Conservation (phyloP, 2,329 filamentous ascomycete species). For the Samsoniella hepiali region DNA sequence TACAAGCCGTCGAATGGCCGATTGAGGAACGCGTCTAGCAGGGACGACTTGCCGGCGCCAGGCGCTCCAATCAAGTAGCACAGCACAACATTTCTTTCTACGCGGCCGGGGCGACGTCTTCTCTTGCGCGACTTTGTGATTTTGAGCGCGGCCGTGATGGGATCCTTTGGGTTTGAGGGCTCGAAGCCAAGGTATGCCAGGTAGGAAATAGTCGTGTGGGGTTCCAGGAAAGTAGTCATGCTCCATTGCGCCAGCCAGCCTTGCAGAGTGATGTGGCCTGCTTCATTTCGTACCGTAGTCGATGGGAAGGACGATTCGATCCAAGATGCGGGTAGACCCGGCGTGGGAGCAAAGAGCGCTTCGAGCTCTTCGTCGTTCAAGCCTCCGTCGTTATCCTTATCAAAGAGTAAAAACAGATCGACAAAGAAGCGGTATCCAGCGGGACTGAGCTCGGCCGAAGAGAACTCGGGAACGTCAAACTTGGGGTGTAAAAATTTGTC, state of each 20-base stretch:
- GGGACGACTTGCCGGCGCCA: conserved; percentile 83
- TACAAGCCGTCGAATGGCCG: conserved; percentile 81
- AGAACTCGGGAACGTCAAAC: conserved; percentile 88
- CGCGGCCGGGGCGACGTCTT: conserved; percentile 73
- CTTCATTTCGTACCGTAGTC: conserved; percentile 92
- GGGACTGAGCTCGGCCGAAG: conserved; percentile 90
- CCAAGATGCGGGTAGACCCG: conserved; percentile 85
- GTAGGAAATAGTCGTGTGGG: conserved; percentile 92
- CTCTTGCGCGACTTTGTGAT: conserved; percentile 89
- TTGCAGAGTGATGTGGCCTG: conserved; percentile 90
- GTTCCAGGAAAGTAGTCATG: conserved; percentile 97
- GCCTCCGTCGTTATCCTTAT: conserved; percentile 96
- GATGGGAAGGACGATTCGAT: conserved; percentile 84
- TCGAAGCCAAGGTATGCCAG: conserved; percentile 96
- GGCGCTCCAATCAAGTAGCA: conserved; percentile 88
- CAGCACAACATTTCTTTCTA: conserved; percentile 90
- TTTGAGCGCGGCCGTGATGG: conserved; percentile 80
- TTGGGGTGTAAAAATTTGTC: conserved; percentile 90
- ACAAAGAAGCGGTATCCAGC: conserved; percentile 97
- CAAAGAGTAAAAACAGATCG: conserved; percentile 89
- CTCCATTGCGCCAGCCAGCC: conserved; percentile 99
- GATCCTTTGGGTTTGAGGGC: conserved; percentile 68
- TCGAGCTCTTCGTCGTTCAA: conserved; percentile 81
- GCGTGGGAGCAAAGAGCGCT: conserved; percentile 88
- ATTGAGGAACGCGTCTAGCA: conserved; percentile 88